phyloP scores from a whole-genome alignment of 768 basidiomycete species.

The Phanerochaete carnosa region DNA sequence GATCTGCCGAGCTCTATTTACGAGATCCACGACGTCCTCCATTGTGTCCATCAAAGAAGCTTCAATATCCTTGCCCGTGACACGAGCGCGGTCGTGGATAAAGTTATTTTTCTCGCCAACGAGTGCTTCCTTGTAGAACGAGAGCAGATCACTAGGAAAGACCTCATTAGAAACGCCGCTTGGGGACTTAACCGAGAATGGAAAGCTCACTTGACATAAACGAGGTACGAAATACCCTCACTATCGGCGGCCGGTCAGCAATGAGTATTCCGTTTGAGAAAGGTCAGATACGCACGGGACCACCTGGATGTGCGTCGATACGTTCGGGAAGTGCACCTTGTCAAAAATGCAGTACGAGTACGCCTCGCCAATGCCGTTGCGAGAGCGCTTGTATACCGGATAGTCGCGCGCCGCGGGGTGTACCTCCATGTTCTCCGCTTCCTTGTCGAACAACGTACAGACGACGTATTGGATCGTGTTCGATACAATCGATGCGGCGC shows the following conservation, averaged over 20 bases:
- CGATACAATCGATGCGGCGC: conserved; percentile 32
- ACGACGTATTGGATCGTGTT: conserved; percentile 32
- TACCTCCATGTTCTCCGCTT: conserved; percentile 26
- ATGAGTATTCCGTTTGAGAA: not conserved
- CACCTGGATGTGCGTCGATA: conserved; percentile 32
- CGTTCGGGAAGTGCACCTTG: conserved; percentile 24
- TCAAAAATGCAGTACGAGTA: conserved; percentile 33
- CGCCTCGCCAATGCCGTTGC: conserved; percentile 30
- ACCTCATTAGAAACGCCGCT: conserved; percentile 24
- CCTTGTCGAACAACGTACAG: conserved; percentile 28
- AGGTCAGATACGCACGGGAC: conserved; percentile 22
- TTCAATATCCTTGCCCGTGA: not conserved
- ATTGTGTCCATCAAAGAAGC: not conserved
- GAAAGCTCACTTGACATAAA: conserved; percentile 34
- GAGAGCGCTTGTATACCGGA: conserved; percentile 20
- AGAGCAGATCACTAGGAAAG: conserved; percentile 10
- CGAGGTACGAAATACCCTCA: not conserved
- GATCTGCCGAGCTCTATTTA: conserved; percentile 10
- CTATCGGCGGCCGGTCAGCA: not conserved
- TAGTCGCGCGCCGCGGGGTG: conserved; percentile 18
- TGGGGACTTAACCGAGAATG: conserved; percentile 22
- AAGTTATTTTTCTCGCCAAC: conserved; percentile 11
- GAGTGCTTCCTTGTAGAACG: conserved; percentile 14
- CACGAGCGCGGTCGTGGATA: conserved; percentile 10
- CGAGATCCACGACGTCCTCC: conserved; percentile 19